Conservation (phyloP, 768 basidiomycete genomes). For the Steccherinum ochraceum region DNA sequence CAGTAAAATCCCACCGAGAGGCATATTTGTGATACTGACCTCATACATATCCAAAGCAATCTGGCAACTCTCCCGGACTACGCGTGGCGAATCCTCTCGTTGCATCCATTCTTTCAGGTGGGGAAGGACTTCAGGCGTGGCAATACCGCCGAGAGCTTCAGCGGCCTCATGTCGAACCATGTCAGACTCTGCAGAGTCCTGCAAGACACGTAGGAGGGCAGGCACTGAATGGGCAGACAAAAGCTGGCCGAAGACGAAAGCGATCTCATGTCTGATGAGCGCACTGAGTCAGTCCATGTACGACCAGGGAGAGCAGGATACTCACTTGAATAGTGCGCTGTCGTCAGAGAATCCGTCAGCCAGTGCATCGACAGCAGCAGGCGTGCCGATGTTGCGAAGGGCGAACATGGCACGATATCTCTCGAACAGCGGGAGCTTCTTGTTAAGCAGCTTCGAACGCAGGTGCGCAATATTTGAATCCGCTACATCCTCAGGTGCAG, state of each 20-base stretch:
- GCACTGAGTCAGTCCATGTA: not conserved
- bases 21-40: conserved; percentile 35
- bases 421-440: conserved; percentile 69
- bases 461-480: conserved; percentile 46
- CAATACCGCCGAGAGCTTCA: conserved; percentile 97
- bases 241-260: conserved; percentile 96
- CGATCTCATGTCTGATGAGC: conserved; percentile 99
- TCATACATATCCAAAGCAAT: conserved; percentile 98
- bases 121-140: conserved; percentile 84
- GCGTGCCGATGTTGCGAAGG: conserved; percentile 85
- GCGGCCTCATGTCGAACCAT: conserved; percentile 99
- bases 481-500: conserved; percentile 45
- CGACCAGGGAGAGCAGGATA: too few species aligned
- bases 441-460: conserved; percentile 58
- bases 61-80: conserved; percentile 93
- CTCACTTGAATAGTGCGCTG: conserved; percentile 90
- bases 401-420: conserved; percentile 99
- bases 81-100: conserved; percentile 72
- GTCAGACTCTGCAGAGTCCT: conserved; percentile 67
- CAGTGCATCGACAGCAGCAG: conserved; percentile 82
- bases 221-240: conserved; percentile 86
- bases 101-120: conserved; percentile 81
- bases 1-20: not conserved
- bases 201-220: conserved; percentile 72
- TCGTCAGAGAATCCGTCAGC: conserved; percentile 86